Conservation (phyloP, 805 yeast genomes). For the Jamesozyma hellenica region DNA sequence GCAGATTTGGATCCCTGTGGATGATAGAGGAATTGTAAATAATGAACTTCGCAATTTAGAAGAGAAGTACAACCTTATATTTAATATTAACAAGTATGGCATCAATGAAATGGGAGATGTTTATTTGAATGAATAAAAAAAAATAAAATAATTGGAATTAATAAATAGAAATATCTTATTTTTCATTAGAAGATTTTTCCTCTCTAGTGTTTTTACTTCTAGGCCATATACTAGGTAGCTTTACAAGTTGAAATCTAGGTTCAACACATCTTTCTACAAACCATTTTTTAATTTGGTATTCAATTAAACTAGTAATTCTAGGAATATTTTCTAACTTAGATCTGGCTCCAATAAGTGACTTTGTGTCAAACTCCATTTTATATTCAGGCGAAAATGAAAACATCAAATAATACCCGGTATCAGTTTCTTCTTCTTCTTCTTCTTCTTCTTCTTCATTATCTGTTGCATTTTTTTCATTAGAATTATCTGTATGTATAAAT, state of each 20-base stretch:
- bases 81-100: conserved; percentile 7
- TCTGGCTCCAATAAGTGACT: conserved; percentile 83
- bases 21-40: conserved; percentile 29
- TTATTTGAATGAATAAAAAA: conserved; percentile 1
- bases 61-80: conserved; percentile 8
- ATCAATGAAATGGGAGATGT: conserved; percentile 13
- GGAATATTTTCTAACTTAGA: conserved; percentile 91
- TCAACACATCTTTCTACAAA: conserved; percentile 88
- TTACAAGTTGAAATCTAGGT: conserved; percentile 81
- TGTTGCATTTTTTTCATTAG: conserved; percentile 3
- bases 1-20: conserved; percentile 37
- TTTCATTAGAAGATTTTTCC: conserved; percentile 11
- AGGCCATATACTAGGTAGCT: conserved; percentile 85
- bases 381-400: conserved; percentile 90
- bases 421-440: conserved; percentile 9
- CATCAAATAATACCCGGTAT: conserved; percentile 60
- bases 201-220: conserved; percentile 47
- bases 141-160: not conserved
- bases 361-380: conserved; percentile 77
- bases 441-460: not conserved
- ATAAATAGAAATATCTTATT: not conserved
- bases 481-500: conserved; percentile 15
- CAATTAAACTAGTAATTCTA: conserved; percentile 75
- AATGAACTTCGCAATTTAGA: conserved; percentile 12
- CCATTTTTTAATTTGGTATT: conserved; percentile 74